phyloP scores from a whole-genome alignment of 192 early-diverging fungal species.

The Umbelopsis isabellina region DNA sequence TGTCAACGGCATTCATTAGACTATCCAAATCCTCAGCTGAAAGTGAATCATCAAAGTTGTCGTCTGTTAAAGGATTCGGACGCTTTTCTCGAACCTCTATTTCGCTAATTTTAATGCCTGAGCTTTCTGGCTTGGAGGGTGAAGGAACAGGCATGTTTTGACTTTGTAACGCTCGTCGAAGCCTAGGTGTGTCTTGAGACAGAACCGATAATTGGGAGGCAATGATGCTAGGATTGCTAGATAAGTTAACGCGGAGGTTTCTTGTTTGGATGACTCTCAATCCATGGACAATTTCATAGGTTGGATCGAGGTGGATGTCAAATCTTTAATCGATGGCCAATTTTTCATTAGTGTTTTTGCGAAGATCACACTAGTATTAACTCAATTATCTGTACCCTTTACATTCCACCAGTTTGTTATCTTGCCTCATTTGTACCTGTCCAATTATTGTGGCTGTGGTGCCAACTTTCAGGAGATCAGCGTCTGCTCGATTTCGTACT shows the following conservation, averaged over 20 bases:
- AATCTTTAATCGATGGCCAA: neutral
- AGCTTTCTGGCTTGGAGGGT: neutral
- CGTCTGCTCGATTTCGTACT: conserved; percentile 3
- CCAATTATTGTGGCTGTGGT: conserved; percentile 18
- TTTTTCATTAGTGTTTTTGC: neutral
- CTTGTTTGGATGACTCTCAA: conserved; percentile 5
- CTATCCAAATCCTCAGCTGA: neutral
- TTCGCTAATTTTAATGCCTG: neutral
- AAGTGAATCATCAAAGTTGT: conserved; percentile 15
- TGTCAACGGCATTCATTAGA: conserved; percentile 1
- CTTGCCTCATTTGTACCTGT: neutral
- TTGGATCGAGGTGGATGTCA: conserved; percentile 6
- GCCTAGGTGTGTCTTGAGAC: neutral
- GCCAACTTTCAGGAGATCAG: conserved; percentile 13
- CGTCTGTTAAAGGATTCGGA: neutral
- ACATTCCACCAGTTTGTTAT: neutral
- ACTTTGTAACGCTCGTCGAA: neutral
- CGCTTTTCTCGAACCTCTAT: neutral
- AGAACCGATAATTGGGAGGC: neutral
- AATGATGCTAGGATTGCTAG: neutral
- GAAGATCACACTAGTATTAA: neutral
- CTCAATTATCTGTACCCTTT: neutral
- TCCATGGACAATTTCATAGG: neutral
- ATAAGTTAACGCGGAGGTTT: neutral
- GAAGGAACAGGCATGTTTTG: neutral